Evolutionary conservation across 225 moss, liverwort and hornwort species (phyloP), one percentile per base, ranked within the genome.

Genomic region (Physcomitrium patens): DNA sequence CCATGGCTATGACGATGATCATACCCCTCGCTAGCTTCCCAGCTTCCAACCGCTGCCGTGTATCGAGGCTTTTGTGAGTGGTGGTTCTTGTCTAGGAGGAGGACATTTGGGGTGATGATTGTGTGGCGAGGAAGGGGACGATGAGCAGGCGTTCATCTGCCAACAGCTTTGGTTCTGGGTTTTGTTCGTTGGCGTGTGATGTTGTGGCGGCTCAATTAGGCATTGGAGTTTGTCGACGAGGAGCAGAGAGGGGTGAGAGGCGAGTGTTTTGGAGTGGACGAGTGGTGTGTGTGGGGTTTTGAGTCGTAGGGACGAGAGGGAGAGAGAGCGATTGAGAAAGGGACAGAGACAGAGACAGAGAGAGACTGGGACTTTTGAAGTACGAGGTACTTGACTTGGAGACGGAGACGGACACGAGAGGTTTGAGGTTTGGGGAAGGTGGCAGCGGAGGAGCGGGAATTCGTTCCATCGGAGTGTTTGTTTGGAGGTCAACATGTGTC

Each of bases 161-260:
- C 58, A 57, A 53, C 67, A 47, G 49, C 42, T 55, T 41, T 37
- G 31, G 23, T 50, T 66, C 7, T 49, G 22, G 8, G 46, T 27
- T 48, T 8, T 6, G 15, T 17, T 37, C 31, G 54, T 72, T 58
- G 65, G 75, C 55, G 46, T 83, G 83, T 83, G 83, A 83, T 83
- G 80, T 83, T 83, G 83, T 83, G 72, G 77, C 83, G 83, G 83
- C 83, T 80, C 83, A 83, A 77, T 69, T 41, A 71, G 75, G 17
- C 71, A 23, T 22, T 57, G 42, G 1, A 18, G 14, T 67, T 28
- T 22, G 20, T 28, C 61, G 58, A 12, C 27, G 57, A 20, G 76
- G 22, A 0, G 63, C n/a, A n/a, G 0, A 14, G 67, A 41, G 64
- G 42, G 71, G 71, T 62, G 42, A 69, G 69, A 15, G 77, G 31